A percentile compares a stretch with the other conserved stretches of the same genome.
Evolutionary conservation across 75 land plant species (phyloP).

Genomic region (Chamaecyparis obtusa): DNA sequence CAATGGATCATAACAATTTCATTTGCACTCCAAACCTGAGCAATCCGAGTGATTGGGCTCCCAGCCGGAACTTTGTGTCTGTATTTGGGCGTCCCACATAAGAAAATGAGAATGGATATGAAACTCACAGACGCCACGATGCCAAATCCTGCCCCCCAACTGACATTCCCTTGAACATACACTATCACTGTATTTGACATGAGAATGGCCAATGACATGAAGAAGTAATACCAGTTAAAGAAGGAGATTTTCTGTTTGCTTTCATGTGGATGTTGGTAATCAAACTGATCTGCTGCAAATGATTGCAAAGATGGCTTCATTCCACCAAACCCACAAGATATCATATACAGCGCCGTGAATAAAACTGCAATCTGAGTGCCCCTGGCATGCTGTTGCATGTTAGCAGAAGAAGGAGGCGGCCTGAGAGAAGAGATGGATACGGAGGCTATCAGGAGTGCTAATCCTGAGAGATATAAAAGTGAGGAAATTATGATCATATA

Average conservation of each 20-base stretch:
- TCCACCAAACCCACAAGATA: neutral
- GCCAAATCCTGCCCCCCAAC: neutral
- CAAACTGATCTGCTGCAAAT: neutral
- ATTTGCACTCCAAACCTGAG: too few relatives aligned
- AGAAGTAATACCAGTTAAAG: neutral
- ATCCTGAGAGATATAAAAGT: slow-evolving; percentile 18
- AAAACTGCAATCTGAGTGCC: neutral
- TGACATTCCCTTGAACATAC: neutral
- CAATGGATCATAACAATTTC: too few relatives aligned
- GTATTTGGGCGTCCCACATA: neutral
- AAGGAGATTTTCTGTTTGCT: neutral
- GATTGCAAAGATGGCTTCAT: neutral
- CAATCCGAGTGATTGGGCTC: neutral
- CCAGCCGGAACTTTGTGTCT: neutral
- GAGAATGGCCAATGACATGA: neutral
- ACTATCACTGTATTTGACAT: neutral
- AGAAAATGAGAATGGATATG: neutral
- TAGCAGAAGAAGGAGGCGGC: neutral
- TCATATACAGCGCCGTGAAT: neutral
- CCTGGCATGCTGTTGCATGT: neutral
- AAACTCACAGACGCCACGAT: neutral
- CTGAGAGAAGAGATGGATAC: neutral
- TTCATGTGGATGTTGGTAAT: neutral
- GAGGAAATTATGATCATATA: slow-evolving; percentile 21
- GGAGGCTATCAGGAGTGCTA: neutral